Percentiles rank a stretch among this genome's conserved stretches.
These are phyloP conservation scores for Russula dissimulans DNA, from an alignment of 768 basidiomycete genomes.

Conservation along the genomic window DNA sequence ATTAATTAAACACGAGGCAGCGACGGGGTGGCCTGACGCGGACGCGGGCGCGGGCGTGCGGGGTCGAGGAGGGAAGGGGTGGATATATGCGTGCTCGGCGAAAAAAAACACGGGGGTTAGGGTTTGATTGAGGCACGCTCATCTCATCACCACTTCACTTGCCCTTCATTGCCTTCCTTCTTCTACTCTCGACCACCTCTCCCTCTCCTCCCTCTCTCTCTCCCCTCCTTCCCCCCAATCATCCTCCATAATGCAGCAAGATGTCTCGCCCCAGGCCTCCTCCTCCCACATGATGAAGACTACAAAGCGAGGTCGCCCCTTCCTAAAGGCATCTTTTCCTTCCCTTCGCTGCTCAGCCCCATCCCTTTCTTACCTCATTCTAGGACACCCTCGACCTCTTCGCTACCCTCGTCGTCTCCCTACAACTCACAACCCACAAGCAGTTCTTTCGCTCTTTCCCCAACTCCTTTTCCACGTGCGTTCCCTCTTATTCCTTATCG, in stretches of 20 bases:
- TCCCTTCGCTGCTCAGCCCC: not conserved
- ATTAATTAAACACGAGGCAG: conserved; percentile 17
- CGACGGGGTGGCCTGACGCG: not conserved
- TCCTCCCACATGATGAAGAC: conserved; percentile 98
- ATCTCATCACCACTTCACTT: not conserved
- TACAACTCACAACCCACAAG: conserved; percentile 80
- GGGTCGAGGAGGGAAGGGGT: too few species aligned
- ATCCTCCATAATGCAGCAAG: conserved; percentile 30
- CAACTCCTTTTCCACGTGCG: conserved; percentile 93
- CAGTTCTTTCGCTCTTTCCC: conserved; percentile 94
- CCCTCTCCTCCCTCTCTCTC: conserved; percentile 23
- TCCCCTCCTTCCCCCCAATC: conserved; percentile 19
- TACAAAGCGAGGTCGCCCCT: conserved; percentile 90
- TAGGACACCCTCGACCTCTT: conserved; percentile 98
- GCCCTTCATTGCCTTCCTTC: too few species aligned
- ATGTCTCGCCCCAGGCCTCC: conserved; percentile 41
- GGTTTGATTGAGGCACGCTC: not conserved
- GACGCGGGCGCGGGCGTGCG: too few species aligned
- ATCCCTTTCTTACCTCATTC: not conserved
- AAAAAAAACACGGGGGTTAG: not conserved
- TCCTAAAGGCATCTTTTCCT: conserved; percentile 60
- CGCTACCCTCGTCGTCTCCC: conserved; percentile 90
- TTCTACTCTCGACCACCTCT: not conserved
- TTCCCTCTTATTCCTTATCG: conserved; percentile 16
- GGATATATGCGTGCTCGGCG: too few species aligned